These are phyloP conservation scores for Coelastrella sp. DNA, from an alignment of 139 green algal genomes.

Conservation along the genomic window DNA sequence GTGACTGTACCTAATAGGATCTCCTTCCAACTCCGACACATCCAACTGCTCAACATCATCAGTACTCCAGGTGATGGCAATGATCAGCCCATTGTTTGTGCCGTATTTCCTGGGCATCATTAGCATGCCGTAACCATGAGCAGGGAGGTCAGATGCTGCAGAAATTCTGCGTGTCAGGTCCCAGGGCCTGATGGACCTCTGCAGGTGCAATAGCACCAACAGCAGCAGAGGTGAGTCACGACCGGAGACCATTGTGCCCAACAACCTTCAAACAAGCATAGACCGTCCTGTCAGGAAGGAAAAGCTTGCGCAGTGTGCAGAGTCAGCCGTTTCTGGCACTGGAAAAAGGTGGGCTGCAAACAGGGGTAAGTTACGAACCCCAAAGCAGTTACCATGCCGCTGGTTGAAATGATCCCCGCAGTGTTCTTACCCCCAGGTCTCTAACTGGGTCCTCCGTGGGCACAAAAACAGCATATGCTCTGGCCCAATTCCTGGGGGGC, in stretches of 20 bases:
- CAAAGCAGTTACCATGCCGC: neutral
- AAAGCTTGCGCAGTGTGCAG: too few species aligned
- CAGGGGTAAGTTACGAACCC: neutral
- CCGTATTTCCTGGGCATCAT: constrained; percentile 10
- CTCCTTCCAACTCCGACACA: constrained; percentile 15
- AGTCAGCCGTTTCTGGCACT: too few species aligned
- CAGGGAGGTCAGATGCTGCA: neutral
- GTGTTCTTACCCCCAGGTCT: constrained; percentile 23
- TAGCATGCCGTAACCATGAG: constrained; percentile 18
- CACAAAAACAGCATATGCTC: constrained; percentile 35
- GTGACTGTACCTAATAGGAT: constrained; percentile 28
- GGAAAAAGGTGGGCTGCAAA: neutral
- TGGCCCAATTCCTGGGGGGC: constrained; percentile 18
- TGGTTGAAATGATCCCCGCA: neutral
- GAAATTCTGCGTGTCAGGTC: neutral
- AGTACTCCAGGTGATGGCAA: constrained; percentile 29
- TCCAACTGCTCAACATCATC: constrained; percentile 40
- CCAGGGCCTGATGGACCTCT: constrained; percentile 22
- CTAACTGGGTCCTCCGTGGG: constrained; percentile 8
- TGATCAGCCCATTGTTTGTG: neutral
- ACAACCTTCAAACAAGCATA: neutral
- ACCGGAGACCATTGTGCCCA: neutral
- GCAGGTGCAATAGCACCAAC: neutral
- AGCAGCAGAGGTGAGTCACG: neutral
- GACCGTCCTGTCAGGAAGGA: too few species aligned